phyloP scores from a whole-genome alignment of 805 yeast species.

The Starmerella floris region DNA sequence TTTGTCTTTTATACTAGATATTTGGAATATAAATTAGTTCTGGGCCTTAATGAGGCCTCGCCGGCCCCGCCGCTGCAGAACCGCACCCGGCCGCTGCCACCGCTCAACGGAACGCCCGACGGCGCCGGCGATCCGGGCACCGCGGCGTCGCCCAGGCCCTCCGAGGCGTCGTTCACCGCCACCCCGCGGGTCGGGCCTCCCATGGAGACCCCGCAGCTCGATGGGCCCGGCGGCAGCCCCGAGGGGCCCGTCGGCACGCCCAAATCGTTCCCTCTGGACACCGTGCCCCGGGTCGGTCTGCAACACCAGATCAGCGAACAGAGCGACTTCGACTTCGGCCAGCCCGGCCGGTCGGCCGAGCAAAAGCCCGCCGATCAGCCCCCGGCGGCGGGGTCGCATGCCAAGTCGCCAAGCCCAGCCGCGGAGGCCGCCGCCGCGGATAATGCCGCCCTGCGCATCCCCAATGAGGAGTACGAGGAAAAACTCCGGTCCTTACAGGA shows the following conservation, averaged over 20 bases:
- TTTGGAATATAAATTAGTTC: no score
- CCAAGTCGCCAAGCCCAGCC: neutral
- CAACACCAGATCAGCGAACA: conserved; percentile 1
- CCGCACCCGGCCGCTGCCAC: no score
- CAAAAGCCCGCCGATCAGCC: neutral
- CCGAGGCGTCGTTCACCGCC: neutral
- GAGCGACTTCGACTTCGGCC: conserved; percentile 15
- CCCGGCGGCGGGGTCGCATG: no score
- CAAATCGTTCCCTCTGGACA: neutral
- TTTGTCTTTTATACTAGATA: no score
- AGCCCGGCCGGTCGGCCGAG: neutral
- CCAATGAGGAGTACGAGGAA: conserved; percentile 12
- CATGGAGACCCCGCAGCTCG: neutral
- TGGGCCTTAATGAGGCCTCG: no score
- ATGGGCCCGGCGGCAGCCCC: neutral
- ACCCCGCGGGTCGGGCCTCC: neutral
- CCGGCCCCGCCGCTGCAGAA: no score
- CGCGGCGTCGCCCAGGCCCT: neutral
- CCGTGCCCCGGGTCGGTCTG: conserved; percentile 3
- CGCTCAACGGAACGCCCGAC: no score
- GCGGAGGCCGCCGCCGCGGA: neutral
- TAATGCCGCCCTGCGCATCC: neutral
- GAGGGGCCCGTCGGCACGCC: neutral
- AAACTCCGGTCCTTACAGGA: conserved; percentile 22
- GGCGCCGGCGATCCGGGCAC: neutral